These are phyloP conservation scores for Yarrowia porcina DNA, from an alignment of 805 yeast genomes.

Conservation along the genomic window DNA sequence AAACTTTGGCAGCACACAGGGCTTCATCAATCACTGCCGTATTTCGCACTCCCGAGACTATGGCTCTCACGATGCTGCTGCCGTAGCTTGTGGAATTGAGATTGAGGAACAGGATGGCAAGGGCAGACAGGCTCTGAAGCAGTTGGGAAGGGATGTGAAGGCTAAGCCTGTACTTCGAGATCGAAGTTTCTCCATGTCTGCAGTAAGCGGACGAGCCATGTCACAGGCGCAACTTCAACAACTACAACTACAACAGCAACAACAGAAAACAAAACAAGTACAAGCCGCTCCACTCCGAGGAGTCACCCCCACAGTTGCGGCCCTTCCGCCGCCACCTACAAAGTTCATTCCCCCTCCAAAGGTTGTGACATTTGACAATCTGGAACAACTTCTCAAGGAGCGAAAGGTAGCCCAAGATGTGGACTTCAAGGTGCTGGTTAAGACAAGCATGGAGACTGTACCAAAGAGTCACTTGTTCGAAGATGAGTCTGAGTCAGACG, in stretches of 20 bases:
- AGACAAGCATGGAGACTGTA: conserved; percentile 26
- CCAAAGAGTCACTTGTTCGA: conserved; percentile 29
- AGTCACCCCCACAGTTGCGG: background rate
- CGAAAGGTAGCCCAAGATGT: conserved; percentile 18
- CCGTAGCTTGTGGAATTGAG: conserved; percentile 59
- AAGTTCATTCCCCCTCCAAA: conserved; percentile 22
- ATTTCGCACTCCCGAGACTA: conserved; percentile 70
- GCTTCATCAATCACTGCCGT: conserved; percentile 73
- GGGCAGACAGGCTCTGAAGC: conserved; percentile 16
- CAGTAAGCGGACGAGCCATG: background rate
- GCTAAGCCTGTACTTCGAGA: background rate
- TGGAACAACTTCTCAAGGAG: background rate
- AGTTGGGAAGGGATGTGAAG: background rate
- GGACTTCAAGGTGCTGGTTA: conserved; percentile 30
- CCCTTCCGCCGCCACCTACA: background rate
- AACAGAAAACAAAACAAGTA: background rate
- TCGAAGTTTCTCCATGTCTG: background rate
- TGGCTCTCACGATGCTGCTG: conserved; percentile 71
- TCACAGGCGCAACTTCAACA: background rate
- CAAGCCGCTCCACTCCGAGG: background rate
- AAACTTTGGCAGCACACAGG: conserved; percentile 76
- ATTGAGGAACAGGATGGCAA: conserved; percentile 56
- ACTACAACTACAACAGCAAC: background rate
- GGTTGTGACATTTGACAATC: background rate
- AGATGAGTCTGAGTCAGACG: conserved; percentile 31